phyloP scores from a whole-genome alignment of 1,139 yeast genomes.

The Nakaseomyces bracarensis region DNA sequence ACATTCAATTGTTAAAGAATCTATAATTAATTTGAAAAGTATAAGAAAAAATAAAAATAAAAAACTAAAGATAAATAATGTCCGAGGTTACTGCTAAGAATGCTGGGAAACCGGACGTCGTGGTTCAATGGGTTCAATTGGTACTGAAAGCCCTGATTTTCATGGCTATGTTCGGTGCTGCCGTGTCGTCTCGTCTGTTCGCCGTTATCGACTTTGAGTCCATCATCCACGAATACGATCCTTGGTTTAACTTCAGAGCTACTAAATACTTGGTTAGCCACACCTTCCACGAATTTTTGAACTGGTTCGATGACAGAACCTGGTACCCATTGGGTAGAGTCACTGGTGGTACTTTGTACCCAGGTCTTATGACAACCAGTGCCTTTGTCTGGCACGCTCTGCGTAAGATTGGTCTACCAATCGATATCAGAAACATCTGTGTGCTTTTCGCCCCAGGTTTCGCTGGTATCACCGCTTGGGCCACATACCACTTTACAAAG shows the following conservation, averaged over 20 bases:
- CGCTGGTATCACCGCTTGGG: slow-evolving; percentile 85
- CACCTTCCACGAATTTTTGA: slow-evolving; percentile 82
- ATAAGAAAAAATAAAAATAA: background rate
- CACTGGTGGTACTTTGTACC: slow-evolving; percentile 97
- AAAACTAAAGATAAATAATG: background rate
- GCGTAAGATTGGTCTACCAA: slow-evolving; percentile 62
- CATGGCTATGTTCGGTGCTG: slow-evolving; percentile 76
- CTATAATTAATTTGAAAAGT: too few species aligned
- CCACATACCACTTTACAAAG: slow-evolving; percentile 79
- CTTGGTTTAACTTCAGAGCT: slow-evolving; percentile 97
- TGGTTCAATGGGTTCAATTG: slow-evolving; percentile 21
- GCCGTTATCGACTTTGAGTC: slow-evolving; percentile 84
- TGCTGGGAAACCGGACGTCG: background rate
- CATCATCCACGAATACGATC: slow-evolving; percentile 97
- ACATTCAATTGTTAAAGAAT: too few species aligned
- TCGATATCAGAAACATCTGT: slow-evolving; percentile 92
- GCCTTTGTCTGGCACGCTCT: slow-evolving; percentile 78
- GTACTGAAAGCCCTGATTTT: slow-evolving; percentile 57
- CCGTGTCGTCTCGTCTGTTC: slow-evolving; percentile 77
- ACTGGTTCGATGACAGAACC: slow-evolving; percentile 98
- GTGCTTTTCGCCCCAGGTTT: slow-evolving; percentile 96
- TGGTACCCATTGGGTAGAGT: slow-evolving; percentile 99
- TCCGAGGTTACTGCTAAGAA: background rate
- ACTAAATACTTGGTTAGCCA: slow-evolving; percentile 79
- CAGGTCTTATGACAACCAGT: slow-evolving; percentile 96